These are phyloP conservation scores for Didymella keratinophila DNA, from an alignment of 2,329 filamentous ascomycete species.

Conservation along the genomic window DNA sequence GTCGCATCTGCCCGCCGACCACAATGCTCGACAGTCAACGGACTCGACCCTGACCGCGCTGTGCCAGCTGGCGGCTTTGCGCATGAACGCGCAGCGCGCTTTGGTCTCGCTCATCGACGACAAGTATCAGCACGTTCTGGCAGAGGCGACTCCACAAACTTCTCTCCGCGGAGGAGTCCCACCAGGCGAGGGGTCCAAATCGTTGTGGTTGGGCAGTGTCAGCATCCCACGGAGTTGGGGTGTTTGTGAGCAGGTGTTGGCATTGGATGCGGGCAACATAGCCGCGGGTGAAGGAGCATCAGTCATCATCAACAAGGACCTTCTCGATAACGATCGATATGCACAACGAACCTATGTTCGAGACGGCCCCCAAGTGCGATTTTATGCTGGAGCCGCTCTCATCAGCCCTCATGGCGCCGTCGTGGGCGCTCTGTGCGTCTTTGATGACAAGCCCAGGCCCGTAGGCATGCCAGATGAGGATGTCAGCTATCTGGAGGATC, in stretches of 20 bases:
- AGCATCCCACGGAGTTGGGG: constrained; percentile 40
- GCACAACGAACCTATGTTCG: constrained; percentile 29
- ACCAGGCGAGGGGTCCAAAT: constrained; percentile 6
- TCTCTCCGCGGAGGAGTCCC: constrained; percentile 29
- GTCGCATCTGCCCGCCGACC: constrained; percentile 19
- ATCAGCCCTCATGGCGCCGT: constrained; percentile 32
- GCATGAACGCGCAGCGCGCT: constrained; percentile 43
- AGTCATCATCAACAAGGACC: constrained; percentile 25
- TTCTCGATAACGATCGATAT: constrained; percentile 21
- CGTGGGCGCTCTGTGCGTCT: constrained; percentile 38
- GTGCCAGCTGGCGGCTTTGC: constrained; percentile 47
- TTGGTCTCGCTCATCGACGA: constrained; percentile 50
- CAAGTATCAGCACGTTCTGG: constrained; percentile 47
- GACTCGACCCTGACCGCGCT: constrained; percentile 47
- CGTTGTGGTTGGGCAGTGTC: constrained; percentile 42
- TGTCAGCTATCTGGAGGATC: constrained; percentile 28
- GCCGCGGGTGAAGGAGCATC: constrained; percentile 2
- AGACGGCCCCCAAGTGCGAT: constrained; percentile 23
- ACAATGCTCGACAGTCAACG: constrained; percentile 30
- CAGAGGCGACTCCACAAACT: constrained; percentile 47
- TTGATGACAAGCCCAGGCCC: constrained; percentile 31
- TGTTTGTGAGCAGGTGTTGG: constrained; percentile 35
- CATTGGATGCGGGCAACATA: neutral
- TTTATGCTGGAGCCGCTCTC: constrained; percentile 43
- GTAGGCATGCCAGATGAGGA: constrained; percentile 26